Evolutionary conservation across 306 rosid genomes (phyloP), one percentile per base, ranked within the genome.

Genomic region (Acacia acuminata): DNA sequence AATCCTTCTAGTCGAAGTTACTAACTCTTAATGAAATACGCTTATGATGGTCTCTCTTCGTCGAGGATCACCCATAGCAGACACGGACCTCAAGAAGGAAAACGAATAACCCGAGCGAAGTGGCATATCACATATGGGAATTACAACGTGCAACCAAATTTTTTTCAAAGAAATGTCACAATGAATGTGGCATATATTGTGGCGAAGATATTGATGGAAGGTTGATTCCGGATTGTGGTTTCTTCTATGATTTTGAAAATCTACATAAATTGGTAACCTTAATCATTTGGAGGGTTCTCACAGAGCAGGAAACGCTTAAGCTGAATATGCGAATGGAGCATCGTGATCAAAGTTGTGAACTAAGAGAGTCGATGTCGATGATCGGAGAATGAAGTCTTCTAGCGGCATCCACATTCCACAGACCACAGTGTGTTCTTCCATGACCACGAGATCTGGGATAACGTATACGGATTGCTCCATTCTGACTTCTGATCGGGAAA

Each of bases 201-300:
- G 87, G 82, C 86, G 83, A 64, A 67, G 75, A 60, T 11, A 34
- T 80, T 67, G 75, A 75, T 4, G 79, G 83, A 87, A 77, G 55
- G 83, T 56, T 78, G 69, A 27, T 53, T 75, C 85, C 87, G 85
- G 86, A 64, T 25, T 84, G 27, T 72, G 72, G 82, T 76, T 77
- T n/a, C 78, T 78, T 66, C 79, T 34, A 13, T 56, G 77, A 77
- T 83, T 60, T 60, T 60, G 67, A 25, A 60, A 51, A 67, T 81
- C 10, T 36, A 51, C 9, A 83, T 65, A 36, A 36, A 65, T 61
- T 76, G 76, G 43, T 47, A 67, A 30, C 65, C 83, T 74, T 73
- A 45, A 79, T 67, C 16, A 68, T 75, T 51, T 77, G 65, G 47
- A 79, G 58, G 84, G 61, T 0, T 66, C 47, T 12, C 82, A 70